Conservation (phyloP, 2,329 filamentous ascomycete genomes). For the Diaporthe caulivora region DNA sequence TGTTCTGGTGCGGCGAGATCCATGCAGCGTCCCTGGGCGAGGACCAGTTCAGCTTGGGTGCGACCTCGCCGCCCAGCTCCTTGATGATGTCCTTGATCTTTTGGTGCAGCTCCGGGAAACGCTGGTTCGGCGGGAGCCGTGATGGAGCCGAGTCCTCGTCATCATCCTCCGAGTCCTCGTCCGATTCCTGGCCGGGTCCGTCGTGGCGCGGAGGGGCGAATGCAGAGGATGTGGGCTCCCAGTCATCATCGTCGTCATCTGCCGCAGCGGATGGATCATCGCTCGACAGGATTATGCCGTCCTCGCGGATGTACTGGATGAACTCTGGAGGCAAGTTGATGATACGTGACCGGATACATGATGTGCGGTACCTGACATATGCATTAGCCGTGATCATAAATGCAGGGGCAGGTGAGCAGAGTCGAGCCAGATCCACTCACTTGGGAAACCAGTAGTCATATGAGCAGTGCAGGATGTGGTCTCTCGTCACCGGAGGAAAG, state of each 20-base stretch:
- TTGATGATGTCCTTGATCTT: conserved; percentile 81
- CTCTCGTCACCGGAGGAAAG: conserved; percentile 86
- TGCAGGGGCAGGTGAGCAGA: neutral
- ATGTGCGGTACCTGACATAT: conserved; percentile 74
- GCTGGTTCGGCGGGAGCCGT: conserved; percentile 63
- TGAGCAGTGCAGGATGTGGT: conserved; percentile 94
- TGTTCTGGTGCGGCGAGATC: conserved; percentile 87
- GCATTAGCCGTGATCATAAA: conserved; percentile 36
- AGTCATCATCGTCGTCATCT: conserved; percentile 64
- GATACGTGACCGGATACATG: conserved; percentile 87
- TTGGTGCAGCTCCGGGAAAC: conserved; percentile 80
- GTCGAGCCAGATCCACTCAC: conserved; percentile 54
- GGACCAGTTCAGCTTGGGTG: conserved; percentile 97
- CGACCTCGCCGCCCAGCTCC: conserved; percentile 86
- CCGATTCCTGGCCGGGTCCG: conserved; percentile 58
- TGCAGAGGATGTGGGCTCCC: conserved; percentile 55
- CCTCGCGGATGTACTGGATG: conserved; percentile 87
- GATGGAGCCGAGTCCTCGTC: conserved; percentile 63
- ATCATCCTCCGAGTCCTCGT: conserved; percentile 59
- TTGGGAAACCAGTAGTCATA: conserved; percentile 92
- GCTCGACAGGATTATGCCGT: conserved; percentile 89
- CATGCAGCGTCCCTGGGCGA: conserved; percentile 95
- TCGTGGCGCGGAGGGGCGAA: conserved; percentile 51
- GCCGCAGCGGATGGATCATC: conserved; percentile 57
- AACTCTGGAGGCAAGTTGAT: conserved; percentile 83